Conservation (phyloP, 1,284 basidiomycete genomes). For the Clitocybe nebularis region DNA sequence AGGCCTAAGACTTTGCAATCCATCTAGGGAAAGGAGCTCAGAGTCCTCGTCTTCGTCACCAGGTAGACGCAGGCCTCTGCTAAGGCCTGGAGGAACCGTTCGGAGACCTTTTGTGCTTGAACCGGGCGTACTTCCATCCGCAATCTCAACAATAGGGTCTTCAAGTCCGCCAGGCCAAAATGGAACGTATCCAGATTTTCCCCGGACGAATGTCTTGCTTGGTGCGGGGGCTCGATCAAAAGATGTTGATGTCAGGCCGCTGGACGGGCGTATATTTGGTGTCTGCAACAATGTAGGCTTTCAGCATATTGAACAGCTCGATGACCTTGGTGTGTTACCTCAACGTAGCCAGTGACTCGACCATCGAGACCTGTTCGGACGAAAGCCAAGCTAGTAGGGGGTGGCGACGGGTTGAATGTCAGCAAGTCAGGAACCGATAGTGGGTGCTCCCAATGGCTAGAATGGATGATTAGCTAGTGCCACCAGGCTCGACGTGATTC, state of each 20-base stretch:
- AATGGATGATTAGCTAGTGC: conserved; percentile 20
- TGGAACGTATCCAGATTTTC: conserved; percentile 89
- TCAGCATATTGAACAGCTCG: background rate
- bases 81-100: conserved; percentile 60
- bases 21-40: conserved; percentile 39
- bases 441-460: conserved; percentile 68
- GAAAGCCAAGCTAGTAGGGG: conserved; percentile 77
- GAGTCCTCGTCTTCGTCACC: conserved; percentile 48
- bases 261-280: conserved; percentile 43
- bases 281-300: conserved; percentile 32
- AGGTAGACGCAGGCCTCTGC: conserved; percentile 62
- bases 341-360: conserved; percentile 75
- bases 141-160: conserved; percentile 40
- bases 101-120: conserved; percentile 46
- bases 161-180: conserved; percentile 90
- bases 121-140: conserved; percentile 26
- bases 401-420: conserved; percentile 60
- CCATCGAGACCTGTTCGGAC: conserved; percentile 78
- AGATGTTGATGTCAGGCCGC: conserved; percentile 77
- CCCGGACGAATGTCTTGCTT: conserved; percentile 81
- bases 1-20: conserved; percentile 9
- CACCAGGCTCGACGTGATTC: conserved; percentile 11
- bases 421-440: conserved; percentile 62
- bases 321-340: conserved; percentile 42
- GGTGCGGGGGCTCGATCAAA: conserved; percentile 80